Base-by-base conservation (phyloP, 192 early-diverging fungal genomes). In the Geosiphon pyriformis region DNA sequence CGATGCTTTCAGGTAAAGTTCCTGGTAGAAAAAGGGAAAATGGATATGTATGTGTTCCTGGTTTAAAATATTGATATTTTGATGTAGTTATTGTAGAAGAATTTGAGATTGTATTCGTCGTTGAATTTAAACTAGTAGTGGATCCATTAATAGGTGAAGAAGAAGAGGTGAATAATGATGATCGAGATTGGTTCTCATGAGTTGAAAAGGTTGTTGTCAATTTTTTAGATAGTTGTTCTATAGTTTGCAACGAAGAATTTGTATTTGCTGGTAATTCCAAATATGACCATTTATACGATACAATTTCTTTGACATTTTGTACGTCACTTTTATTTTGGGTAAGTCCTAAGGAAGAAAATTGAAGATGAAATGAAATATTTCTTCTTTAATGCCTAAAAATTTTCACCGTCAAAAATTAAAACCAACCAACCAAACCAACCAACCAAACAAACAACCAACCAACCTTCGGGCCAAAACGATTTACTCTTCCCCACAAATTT, bases 401-500 rank as follows among this genome's bases (percentile, higher is more conserved):
- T 18, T 37, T 1, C 31, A 34, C 3, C 20, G 20, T n/a, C 12
- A 73, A 48, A 4, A 77, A 65, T 46, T 72, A 74, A n/a, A 68
- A 52, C n/a, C n/a, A n/a, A n/a, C n/a, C n/a, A n/a, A n/a, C n/a
- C n/a, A n/a, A n/a, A n/a, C n/a, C n/a, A n/a, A n/a, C n/a, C n/a
- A n/a, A n/a, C n/a, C n/a, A n/a, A n/a, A n/a, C n/a, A n/a, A n/a
- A n/a, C 63, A 83, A 83, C 20, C 26, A 7, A 71, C n/a, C n/a
- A n/a, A 70, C 56, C 33, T 85, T 78, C 11, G 67, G 50, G 4
- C 51, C 75, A 76, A 55, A 70, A 76, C 1, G 80, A 67, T 55
- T 76, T 75, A 34, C 76, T 68, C 26, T 74, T 78, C n/a, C 86
- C 86, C 29, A 29, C 65, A 30, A 87, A 80, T 11, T 62, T 35